Base-by-base conservation (phyloP, 1,284 basidiomycete genomes). In the Cryptococcus sp. region DNA sequence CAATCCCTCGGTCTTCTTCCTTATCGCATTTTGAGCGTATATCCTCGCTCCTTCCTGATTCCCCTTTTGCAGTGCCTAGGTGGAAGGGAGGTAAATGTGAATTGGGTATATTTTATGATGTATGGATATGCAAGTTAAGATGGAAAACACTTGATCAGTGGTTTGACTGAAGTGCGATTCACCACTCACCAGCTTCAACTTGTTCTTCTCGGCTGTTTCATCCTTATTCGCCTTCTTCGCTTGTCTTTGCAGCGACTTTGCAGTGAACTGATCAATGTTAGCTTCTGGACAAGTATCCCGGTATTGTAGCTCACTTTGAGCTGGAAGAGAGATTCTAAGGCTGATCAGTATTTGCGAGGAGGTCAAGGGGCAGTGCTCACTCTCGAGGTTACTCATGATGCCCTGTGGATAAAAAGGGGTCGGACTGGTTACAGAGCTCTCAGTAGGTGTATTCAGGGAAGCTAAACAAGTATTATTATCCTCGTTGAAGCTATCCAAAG, bases 21-120 rank as follows among this genome's bases (percentile, higher is more conserved):
- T 83, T 71, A 99, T 99, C 46, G 96, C 91, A 71, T 98, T 99
- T 46, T 92, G 87, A 13, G 96, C 96, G 74, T 98, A 98, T 81
- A 99, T 98, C 57, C 90, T 84, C n/a, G 96, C 96, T 46, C 95
- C 93, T 60, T 99, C 96, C 49, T 84, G 90, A 79, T 99, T 98
- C 50, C 93, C 92, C 78, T 98, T 94, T 70, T 91, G 88, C 5
- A 98, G 82, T 4, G 96, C 96, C 94, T 98, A 42, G 32, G 30
- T 35, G 43, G 46, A 42, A 53, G 34, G 46, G 52, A 38, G 14
- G 52, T 15, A 51, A 44, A 51, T 36, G 51, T 33, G 50, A 32
- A 43, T 44, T 49, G 14, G 38, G 38, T 41, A 41, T 41, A 41
- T 41, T 41, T 41, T n/a, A 41, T 23, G 23, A 23, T 23, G 23